Percentiles rank a stretch among this genome's conserved stretches.
Conservation (phyloP, 306 rosid genomes). For the Leucaena leucocephala region DNA sequence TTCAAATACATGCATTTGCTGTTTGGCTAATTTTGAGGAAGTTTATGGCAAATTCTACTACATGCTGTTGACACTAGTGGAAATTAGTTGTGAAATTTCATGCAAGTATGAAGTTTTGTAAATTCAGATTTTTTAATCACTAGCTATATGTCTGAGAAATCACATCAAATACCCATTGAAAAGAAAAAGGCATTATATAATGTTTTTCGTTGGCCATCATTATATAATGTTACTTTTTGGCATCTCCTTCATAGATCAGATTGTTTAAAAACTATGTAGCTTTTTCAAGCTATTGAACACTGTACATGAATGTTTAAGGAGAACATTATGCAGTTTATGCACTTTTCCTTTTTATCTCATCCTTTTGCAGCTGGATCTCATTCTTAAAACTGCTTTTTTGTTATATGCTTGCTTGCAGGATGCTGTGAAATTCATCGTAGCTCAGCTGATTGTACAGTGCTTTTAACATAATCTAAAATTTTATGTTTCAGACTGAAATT, state of each 20-base stretch:
- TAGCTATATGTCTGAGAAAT: background rate
- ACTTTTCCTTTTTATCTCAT: background rate
- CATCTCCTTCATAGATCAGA: background rate
- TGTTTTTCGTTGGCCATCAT: no score
- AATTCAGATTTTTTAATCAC: background rate
- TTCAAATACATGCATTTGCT: no score
- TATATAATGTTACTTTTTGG: background rate
- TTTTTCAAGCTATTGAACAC: background rate
- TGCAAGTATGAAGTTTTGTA: background rate
- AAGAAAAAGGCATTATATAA: background rate
- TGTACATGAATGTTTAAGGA: background rate
- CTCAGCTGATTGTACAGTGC: constrained; percentile 57
- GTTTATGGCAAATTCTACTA: background rate
- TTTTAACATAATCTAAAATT: constrained; percentile 32
- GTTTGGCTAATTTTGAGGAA: background rate
- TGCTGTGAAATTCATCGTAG: constrained; percentile 36
- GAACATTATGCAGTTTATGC: background rate
- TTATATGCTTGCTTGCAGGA: constrained; percentile 41
- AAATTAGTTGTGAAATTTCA: background rate
- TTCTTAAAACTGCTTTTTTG: background rate
- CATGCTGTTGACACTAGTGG: background rate
- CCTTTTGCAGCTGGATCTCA: background rate
- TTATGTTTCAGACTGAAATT: constrained; percentile 12
- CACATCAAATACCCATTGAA: background rate
- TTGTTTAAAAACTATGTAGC: background rate